Conservation (phyloP, 176 grass and related monocot genomes). For the Poa pratensis region DNA sequence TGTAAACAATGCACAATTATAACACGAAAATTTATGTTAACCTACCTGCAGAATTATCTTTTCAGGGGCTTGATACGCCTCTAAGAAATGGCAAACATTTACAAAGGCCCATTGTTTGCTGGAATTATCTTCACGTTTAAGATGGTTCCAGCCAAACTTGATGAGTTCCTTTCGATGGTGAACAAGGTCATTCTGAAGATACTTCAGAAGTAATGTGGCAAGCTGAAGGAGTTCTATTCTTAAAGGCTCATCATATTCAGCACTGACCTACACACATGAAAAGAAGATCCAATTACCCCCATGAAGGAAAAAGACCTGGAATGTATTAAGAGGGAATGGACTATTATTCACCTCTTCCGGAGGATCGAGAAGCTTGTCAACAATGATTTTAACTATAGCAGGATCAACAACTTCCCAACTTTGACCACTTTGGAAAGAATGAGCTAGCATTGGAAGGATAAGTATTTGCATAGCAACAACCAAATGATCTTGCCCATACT, state of each 20-base stretch:
- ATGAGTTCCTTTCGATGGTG: conserved; percentile 96
- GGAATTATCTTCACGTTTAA: conserved; percentile 99
- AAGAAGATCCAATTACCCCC: conserved; percentile 18
- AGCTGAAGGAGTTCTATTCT: conserved; percentile 99
- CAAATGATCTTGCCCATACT: conserved; percentile 98
- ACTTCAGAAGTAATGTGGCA: conserved; percentile 95
- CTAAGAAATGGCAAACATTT: conserved; percentile 97
- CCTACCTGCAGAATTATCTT: conserved; percentile 97
- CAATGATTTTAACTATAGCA: conserved; percentile 90
- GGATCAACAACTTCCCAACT: conserved; percentile 98
- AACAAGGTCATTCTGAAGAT: conserved; percentile 95
- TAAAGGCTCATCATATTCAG: conserved; percentile 93
- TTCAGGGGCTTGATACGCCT: conserved; percentile 98
- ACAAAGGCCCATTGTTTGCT: conserved; percentile 99
- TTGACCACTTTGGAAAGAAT: conserved; percentile 96
- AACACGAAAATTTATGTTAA: conserved; percentile 23
- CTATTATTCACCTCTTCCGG: conserved; percentile 82
- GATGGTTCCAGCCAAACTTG: conserved; percentile 99
- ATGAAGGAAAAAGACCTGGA: conserved; percentile 14
- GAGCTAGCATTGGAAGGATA: conserved; percentile 97
- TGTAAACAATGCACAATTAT: conserved; percentile 30
- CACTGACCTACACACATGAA: conserved; percentile 74
- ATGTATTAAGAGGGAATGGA: not conserved
- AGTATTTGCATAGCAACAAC: conserved; percentile 99
- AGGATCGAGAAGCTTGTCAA: conserved; percentile 98